Evolutionary conservation across 805 yeast genomes (phyloP), one percentile per base, ranked within the genome.

Genomic region (Kodamaea fukazawae): DNA sequence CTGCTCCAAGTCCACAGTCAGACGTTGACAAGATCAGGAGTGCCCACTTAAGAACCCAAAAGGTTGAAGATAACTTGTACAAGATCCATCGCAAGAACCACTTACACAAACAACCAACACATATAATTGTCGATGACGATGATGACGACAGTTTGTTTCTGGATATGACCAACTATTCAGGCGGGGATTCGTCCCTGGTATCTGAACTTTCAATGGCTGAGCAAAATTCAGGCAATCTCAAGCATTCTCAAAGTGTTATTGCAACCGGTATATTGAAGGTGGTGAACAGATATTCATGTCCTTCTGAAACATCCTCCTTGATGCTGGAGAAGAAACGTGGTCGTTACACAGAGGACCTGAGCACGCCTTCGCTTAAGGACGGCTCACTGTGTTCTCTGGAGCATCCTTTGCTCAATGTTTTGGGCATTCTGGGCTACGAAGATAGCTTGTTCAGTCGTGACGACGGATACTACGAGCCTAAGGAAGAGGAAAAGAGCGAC

Each of bases 111-210:
- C 35, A 32, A 13, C 35, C 35, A 20, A 32, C 35, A 3, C 35
- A 32, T 14, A 27, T 28, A 4, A 18, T 32, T 12, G 7, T 33
- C 7, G 36, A 33, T 3, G 49, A 46, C 13, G 47, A 42, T 15
- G 53, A 48, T 15, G 41, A 40, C 27, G 53, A 48, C 28, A 45
- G 49, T 28, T 41, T 48, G 30, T 44, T 48, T 29, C 47, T 48
- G 17, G 50, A 47, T 20, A 11, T 41, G 15, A 41, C 47, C 4
- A 34, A 35, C 27, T 34, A 35, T 17, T 39, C 42, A 17, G 28
- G 22, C 18, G 42, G 42, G 2, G 36, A 20, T 14, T 12, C 37
- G 9, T 25, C 31, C 7, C 37, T 34, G 37, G 8, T 34, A 10
- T 25, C 37, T 16, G 37, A 34, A 6, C 17, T 34, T 25, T 23